Base-by-base conservation (phyloP, 1,139 yeast genomes). In the Debaryomycetaceae sp. region DNA sequence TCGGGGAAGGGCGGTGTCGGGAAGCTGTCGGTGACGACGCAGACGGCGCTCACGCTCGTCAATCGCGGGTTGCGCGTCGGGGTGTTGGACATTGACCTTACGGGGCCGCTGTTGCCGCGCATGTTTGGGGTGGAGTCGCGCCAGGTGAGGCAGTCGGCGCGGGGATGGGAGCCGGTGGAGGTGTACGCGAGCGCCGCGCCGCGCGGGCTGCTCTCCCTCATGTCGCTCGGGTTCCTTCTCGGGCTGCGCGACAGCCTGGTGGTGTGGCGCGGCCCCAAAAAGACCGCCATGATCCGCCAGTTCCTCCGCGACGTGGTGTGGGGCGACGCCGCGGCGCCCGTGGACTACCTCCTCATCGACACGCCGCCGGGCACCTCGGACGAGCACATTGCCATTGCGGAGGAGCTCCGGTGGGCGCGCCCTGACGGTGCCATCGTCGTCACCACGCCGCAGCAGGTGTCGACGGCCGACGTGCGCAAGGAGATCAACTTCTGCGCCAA, bases 361-460 rank as follows among this genome's bases (percentile, higher is more conserved):
- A 91, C 99, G 0, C 99, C 99, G 0, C 99, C 99, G 0, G 99
- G 99, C 0, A 91, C 99, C 0, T 83, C 95, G 0, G 99, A 93
- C 54, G 99, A 93, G 54, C 99, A 93, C 56, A 91, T 93, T 27
- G 89, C 96, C 3, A 82, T 93, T 18, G 97, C 96, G 2, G 97
- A 93, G 53, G 94, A 86, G 51, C 66, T 91, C 30, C 60, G 84
- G 36, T 73, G 64, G 49, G 71, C 72, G 3, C 53, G 53, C 25
- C 71, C 71, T 3, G 73, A 66, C 36, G 74, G 74, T 0, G 74
- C 74, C 15, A 58, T 67, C 3, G 64, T 67, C 2, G 74, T 67
- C 17, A 67, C 73, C 11, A 67, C 74, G 1, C 74, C 74, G 2
- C 74, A 67, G 36, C 68, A 61, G 36, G 79, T 76, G 32, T 78